Base-by-base conservation (phyloP, 257 asterid species). In the Solanum clarkiae region DNA sequence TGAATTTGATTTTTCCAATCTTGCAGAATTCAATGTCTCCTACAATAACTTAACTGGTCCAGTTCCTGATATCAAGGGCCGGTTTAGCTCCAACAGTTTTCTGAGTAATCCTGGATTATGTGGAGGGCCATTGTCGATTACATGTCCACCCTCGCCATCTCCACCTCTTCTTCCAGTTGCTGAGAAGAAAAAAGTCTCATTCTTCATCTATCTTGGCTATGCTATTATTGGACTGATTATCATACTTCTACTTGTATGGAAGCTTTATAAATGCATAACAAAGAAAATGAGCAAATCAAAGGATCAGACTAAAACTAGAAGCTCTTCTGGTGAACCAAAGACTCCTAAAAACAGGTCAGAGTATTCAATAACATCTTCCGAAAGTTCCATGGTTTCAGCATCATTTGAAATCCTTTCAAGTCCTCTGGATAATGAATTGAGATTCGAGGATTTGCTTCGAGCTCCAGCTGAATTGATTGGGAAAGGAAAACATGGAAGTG, bases 401-500 rank as follows among this genome's bases (percentile, higher is more conserved):
- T 88, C 94, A 2, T 91, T 93, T 7, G 90, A 90, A 7, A 92
- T 92, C 11, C 89, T 92, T 16, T 87, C 90, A 0, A 93, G 88
- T 60, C 91, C 91, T 1, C 70, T 88, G 56, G 82, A 60, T 1
- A 69, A 85, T 18, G 94, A 82, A 57, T 77, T 95, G 88, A 93
- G 80, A 59, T 95, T 95, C 14, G 97, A 95, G 90, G 97, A 95
- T 62, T 71, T 95, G 87, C 90, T 95, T 32, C 84, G 91, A 7
- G 88, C 98, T 22, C 97, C 97, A 8, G 98, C 98, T 16, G 94
- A 93, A 47, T 42, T 95, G 92, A 53, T 95, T 0, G 91, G 91
- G 10, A 91, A 92, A 81, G 94, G 97, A 4, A 89, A 90, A 82
- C 84, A 87, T 18, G 97, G 98, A 42, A 95, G 93, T 77, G 87